These are phyloP conservation scores for Candida germanica DNA, from an alignment of 805 yeast genomes.

Conservation along the genomic window DNA sequence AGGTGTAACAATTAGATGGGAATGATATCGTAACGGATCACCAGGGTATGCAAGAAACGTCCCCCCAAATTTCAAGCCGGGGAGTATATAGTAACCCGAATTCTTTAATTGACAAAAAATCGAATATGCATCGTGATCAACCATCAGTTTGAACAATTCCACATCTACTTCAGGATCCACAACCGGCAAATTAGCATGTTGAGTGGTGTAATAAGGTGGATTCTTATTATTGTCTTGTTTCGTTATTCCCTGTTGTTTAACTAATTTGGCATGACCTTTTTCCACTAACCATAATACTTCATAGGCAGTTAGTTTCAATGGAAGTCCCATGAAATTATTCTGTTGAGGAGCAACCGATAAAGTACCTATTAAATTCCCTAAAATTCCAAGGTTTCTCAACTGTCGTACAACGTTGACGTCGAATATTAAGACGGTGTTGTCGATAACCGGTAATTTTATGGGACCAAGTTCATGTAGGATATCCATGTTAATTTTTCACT, in stretches of 20 bases:
- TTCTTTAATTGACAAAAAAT: slow-evolving; percentile 27
- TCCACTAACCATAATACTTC: slow-evolving; percentile 68
- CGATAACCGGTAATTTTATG: slow-evolving; percentile 10
- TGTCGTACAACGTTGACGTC: slow-evolving; percentile 49
- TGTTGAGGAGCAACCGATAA: slow-evolving; percentile 92
- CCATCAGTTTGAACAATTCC: slow-evolving; percentile 3
- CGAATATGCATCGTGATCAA: slow-evolving; percentile 5
- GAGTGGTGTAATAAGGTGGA: slow-evolving; percentile 1
- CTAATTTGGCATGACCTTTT: slow-evolving; percentile 17
- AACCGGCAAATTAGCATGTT: background rate
- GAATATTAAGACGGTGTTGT: slow-evolving; percentile 51
- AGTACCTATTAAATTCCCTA: slow-evolving; percentile 81
- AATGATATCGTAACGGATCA: slow-evolving; percentile 86
- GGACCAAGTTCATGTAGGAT: too few relatives aligned
- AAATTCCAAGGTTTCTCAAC: slow-evolving; percentile 61
- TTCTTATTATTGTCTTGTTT: slow-evolving; percentile 2
- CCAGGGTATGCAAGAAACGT: slow-evolving; percentile 90
- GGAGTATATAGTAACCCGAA: slow-evolving; percentile 57
- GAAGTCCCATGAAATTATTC: slow-evolving; percentile 80
- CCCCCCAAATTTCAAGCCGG: slow-evolving; percentile 92
- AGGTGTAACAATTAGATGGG: slow-evolving; percentile 68
- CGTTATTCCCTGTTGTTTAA: background rate
- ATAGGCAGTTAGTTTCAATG: slow-evolving; percentile 68
- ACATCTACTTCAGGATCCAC: background rate
- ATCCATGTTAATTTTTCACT: too few relatives aligned